phyloP scores from a whole-genome alignment of 2,329 filamentous ascomycete genomes.

The Fusarium multiceps region DNA sequence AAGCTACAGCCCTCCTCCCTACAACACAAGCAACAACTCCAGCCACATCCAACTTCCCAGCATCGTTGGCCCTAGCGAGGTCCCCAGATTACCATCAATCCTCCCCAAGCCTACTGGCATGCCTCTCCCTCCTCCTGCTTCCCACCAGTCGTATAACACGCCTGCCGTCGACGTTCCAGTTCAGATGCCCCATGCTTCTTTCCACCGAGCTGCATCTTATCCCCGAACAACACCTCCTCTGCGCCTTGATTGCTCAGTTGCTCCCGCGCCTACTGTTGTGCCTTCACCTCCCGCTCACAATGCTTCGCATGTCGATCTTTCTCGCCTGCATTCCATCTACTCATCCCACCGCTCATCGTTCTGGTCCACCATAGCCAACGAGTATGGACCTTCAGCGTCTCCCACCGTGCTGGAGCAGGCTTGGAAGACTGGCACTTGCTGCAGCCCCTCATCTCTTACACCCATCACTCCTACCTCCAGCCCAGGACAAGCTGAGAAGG shows the following conservation, averaged over 20 bases:
- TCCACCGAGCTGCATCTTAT: conserved; percentile 49
- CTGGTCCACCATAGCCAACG: conserved; percentile 77
- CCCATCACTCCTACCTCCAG: conserved; percentile 67
- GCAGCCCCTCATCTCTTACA: conserved; percentile 54
- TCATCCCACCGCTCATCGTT: conserved; percentile 75
- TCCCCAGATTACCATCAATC: conserved; percentile 68
- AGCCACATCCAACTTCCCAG: conserved; percentile 63
- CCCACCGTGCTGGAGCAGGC: conserved; percentile 75
- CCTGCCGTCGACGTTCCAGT: conserved; percentile 60
- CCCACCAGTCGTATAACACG: conserved; percentile 55
- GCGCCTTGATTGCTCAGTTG: conserved; percentile 69
- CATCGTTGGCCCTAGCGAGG: conserved; percentile 58
- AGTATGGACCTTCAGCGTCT: conserved; percentile 74
- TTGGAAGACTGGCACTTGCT: conserved; percentile 66
- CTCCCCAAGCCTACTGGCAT: conserved; percentile 72
- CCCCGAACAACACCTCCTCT: conserved; percentile 59
- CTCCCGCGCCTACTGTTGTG: conserved; percentile 55
- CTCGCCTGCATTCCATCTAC: conserved; percentile 77
- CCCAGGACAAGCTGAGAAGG: conserved; percentile 59
- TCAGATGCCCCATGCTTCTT: conserved; percentile 55
- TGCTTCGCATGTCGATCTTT: conserved; percentile 67
- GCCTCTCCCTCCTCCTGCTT: conserved; percentile 55
- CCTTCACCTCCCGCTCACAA: conserved; percentile 49
- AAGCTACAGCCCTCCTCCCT: conserved; percentile 59
- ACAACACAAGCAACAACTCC: conserved; percentile 52